These are phyloP conservation scores for Rhynchospora tenuis DNA, from an alignment of 176 grass and related monocot species.

Conservation along the genomic window DNA sequence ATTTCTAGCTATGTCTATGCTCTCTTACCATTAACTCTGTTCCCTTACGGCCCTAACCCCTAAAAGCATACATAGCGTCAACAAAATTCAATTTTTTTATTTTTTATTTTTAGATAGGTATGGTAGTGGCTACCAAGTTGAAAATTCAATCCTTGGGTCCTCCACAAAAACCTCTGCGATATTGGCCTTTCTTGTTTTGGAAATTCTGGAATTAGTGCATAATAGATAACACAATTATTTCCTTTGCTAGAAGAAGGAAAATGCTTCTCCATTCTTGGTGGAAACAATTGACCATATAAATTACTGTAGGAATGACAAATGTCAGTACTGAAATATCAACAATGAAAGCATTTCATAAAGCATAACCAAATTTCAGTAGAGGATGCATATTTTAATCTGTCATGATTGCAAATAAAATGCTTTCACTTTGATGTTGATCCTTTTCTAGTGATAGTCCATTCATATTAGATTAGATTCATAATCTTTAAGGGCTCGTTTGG, in stretches of 20 bases:
- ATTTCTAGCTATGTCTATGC: too few species aligned
- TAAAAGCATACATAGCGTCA: neutral
- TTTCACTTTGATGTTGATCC: neutral
- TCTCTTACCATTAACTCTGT: neutral
- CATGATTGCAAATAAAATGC: neutral
- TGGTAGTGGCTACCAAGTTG: too few species aligned
- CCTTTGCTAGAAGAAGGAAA: too few species aligned
- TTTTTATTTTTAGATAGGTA: too few species aligned
- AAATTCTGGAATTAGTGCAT: neutral
- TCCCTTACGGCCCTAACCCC: neutral
- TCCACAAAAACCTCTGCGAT: slow-evolving; percentile 2
- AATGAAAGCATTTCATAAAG: neutral
- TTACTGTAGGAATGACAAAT: neutral
- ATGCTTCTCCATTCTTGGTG: neutral
- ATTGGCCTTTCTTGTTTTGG: neutral
- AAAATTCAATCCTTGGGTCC: neutral
- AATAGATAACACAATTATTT: neutral
- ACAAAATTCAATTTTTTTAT: neutral
- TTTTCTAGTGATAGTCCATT: neutral
- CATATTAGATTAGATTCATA: neutral
- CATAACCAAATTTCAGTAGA: neutral
- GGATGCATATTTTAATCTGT: neutral
- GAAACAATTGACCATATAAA: neutral
- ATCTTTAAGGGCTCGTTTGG: too few species aligned
- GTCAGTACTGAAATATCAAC: neutral